These are phyloP conservation scores for Trametes coccinea DNA, from an alignment of 768 basidiomycete species.

Conservation along the genomic window DNA sequence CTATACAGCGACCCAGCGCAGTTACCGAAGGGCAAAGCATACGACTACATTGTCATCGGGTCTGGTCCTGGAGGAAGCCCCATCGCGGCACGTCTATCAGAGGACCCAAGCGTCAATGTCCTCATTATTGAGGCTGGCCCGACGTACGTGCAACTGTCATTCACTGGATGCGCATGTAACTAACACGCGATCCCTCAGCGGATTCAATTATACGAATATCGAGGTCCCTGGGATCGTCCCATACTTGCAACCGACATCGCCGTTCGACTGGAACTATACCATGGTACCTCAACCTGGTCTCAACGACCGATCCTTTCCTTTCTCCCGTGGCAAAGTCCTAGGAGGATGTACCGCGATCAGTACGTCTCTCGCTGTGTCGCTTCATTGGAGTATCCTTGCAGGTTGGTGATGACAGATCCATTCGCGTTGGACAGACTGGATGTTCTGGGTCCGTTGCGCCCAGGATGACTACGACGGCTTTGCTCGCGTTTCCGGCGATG, in stretches of 20 bases:
- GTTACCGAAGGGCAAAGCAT: neutral
- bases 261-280: constrained; percentile 33
- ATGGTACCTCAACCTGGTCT: constrained; percentile 26
- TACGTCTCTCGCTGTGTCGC: neutral
- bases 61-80: constrained; percentile 8
- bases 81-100: constrained; percentile 18
- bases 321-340: constrained; percentile 29
- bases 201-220: neutral
- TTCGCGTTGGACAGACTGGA: neutral
- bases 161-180: no score
- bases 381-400: neutral
- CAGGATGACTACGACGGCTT: neutral
- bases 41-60: constrained; percentile 21
- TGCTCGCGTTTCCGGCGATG: neutral
- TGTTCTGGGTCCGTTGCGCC: neutral
- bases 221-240: constrained; percentile 25
- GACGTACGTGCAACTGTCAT: neutral
- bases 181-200: no score
- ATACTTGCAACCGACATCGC: constrained; percentile 20
- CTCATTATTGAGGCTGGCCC: constrained; percentile 14
- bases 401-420: neutral
- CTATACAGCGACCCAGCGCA: neutral
- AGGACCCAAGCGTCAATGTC: constrained; percentile 6
- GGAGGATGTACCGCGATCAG: constrained; percentile 32
- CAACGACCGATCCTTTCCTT: constrained; percentile 22